Percentiles rank a stretch among this genome's conserved stretches.
Conservation (phyloP, 495 filamentous ascomycete genomes). For the Neurospora pannonica region DNA sequence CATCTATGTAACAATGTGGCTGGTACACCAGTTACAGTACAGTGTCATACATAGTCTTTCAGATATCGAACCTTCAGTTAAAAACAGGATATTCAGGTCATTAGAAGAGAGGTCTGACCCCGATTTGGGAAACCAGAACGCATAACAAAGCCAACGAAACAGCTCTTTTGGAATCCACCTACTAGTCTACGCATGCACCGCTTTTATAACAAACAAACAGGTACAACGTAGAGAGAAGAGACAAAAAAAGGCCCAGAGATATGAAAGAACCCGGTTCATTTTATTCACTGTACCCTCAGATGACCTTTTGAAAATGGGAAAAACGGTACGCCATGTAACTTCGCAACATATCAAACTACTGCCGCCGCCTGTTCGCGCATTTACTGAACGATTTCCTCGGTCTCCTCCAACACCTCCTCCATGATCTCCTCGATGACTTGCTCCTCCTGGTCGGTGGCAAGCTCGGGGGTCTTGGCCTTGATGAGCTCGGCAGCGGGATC, state of each 20-base stretch:
- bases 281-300: neutral
- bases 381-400: slow-evolving; percentile 56
- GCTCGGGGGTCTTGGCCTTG: slow-evolving; percentile 34
- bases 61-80: neutral
- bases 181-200: neutral
- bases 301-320: neutral
- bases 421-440: slow-evolving; percentile 78
- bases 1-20: neutral
- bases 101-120: neutral
- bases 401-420: slow-evolving; percentile 91
- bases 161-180: neutral
- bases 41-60: neutral
- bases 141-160: neutral
- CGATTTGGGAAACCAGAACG: neutral
- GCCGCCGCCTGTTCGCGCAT: neutral
- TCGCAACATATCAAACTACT: neutral
- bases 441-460: slow-evolving; percentile 51
- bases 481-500: slow-evolving; percentile 51
- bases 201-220: neutral
- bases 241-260: neutral
- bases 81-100: neutral
- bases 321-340: neutral
- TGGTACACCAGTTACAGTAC: neutral
- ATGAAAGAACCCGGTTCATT: neutral
- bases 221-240: neutral